Evolutionary conservation across 345 rosid species (phyloP), one percentile per base, ranked within the genome.

Genomic region (Salix caprea): DNA sequence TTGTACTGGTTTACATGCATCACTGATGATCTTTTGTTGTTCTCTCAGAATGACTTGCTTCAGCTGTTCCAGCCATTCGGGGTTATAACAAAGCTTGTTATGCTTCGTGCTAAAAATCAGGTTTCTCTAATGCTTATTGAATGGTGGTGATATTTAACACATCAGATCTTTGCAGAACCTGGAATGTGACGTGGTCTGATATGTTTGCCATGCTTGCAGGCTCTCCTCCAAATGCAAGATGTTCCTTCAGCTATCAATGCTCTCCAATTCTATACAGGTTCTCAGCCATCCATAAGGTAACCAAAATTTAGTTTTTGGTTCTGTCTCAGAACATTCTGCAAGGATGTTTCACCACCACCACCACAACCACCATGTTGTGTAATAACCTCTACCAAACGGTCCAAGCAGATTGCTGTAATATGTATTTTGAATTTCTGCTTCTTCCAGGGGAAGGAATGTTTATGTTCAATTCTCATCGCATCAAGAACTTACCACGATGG

Each of bases 91-190:
- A 96, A 93, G 90, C 97, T 96, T 75, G 99, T 96, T 42, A 93
- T 96, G 99, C 98, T 96, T 64, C 87, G 99, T 13, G 99, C 99
- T 15, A 96, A 96, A 86, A 96, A 93, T 84, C 99, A 93, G 99
- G 99, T 91, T 68, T 66, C 24, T 36, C n/a, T 4, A 58, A 58
- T 58, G 64, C 28, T 58, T n/a, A 37, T 76, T 30, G 50, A 58
- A 30, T 50, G 16, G 50, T 56, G 36, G 28, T 64, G 24, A 32
- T 67, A 76, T 50, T 65, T 58, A 61, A 21, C 56, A 23, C 37
- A 26, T 24, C 74, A 70, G 67, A 26, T 72, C 76, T 50, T 5
- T 46, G 14, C 64, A 0, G 50, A 73, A 74, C 69, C 34, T 28
- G 67, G 32, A 36, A 65, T 34, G 36, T 68, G 28, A 76, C 61